phyloP scores from a whole-genome alignment of 2,329 filamentous ascomycete species.

The Claviceps arundinis region DNA sequence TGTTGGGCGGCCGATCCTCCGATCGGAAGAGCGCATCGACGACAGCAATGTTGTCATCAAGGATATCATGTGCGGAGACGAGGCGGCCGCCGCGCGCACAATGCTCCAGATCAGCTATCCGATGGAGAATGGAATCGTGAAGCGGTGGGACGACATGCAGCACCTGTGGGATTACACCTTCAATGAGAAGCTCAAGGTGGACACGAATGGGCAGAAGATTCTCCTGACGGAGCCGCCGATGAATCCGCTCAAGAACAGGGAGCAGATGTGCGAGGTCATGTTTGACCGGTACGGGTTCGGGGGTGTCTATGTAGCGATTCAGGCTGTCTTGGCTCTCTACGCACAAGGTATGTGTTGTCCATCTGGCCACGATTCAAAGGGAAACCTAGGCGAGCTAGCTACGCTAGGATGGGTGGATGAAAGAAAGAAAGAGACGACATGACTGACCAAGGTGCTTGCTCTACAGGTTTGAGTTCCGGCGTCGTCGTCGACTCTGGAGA shows the following conservation, averaged over 20 bases:
- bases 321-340: slow-evolving; percentile 90
- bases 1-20: slow-evolving; percentile 91
- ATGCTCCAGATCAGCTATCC: slow-evolving; percentile 99
- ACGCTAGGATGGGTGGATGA: too few relatives aligned
- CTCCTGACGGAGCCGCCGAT: slow-evolving; percentile 93
- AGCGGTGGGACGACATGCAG: slow-evolving; percentile 99
- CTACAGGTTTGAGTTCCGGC: slow-evolving; percentile 65
- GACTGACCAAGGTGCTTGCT: neutral
- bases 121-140: slow-evolving; percentile 99
- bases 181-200: slow-evolving; percentile 88
- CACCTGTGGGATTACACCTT: slow-evolving; percentile 99
- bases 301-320: slow-evolving; percentile 94
- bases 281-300: slow-evolving; percentile 95
- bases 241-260: slow-evolving; percentile 92
- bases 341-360: slow-evolving; percentile 58
- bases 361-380: too few relatives aligned
- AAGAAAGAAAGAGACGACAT: neutral
- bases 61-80: slow-evolving; percentile 99
- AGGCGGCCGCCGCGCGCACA: slow-evolving; percentile 85
- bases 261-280: slow-evolving; percentile 99
- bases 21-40: slow-evolving; percentile 71
- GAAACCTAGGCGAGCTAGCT: too few relatives aligned
- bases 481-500: slow-evolving; percentile 99
- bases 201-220: slow-evolving; percentile 88
- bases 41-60: slow-evolving; percentile 57